phyloP scores from a whole-genome alignment of 768 basidiomycete genomes.

The Cyclocybe aegerita region DNA sequence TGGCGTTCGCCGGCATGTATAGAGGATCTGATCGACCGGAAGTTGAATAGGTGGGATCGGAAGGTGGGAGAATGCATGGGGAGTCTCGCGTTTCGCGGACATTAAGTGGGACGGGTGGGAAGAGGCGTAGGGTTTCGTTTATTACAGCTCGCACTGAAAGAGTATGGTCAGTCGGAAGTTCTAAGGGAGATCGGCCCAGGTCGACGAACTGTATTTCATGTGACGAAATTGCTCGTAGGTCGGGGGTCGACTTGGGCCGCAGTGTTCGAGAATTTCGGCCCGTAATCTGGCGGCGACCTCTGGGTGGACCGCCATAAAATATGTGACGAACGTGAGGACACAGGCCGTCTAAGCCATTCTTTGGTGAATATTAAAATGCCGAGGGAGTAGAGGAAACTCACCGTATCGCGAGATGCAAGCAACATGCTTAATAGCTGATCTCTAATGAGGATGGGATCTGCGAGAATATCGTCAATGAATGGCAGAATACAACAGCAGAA shows the following conservation, averaged over 20 bases:
- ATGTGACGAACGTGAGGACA: constrained; percentile 66
- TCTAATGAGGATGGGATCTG: constrained; percentile 66
- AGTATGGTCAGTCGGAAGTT: constrained; percentile 2
- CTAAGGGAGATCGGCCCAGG: not conserved
- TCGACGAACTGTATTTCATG: constrained; percentile 60
- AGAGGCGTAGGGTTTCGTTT: constrained; percentile 76
- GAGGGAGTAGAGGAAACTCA: constrained; percentile 26
- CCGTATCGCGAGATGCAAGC: constrained; percentile 77
- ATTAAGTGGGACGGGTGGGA: constrained; percentile 78
- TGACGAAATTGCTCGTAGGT: constrained; percentile 56
- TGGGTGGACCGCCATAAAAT: constrained; percentile 68
- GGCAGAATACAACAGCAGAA: not conserved
- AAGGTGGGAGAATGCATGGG: constrained; percentile 49
- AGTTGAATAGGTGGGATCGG: constrained; percentile 45
- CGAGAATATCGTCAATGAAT: not conserved
- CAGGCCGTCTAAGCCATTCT: constrained; percentile 54
- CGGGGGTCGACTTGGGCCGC: constrained; percentile 46
- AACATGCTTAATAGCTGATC: constrained; percentile 80
- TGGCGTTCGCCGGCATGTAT: constrained; percentile 59
- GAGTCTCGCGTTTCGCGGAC: constrained; percentile 54
- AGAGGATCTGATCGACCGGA: constrained; percentile 35
- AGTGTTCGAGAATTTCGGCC: constrained; percentile 57
- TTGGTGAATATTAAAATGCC: not conserved
- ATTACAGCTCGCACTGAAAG: constrained; percentile 69
- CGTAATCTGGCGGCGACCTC: constrained; percentile 52